These are phyloP conservation scores for Pseudopithomyces maydicus DNA, from an alignment of 2,329 filamentous ascomycete genomes.

Conservation along the genomic window DNA sequence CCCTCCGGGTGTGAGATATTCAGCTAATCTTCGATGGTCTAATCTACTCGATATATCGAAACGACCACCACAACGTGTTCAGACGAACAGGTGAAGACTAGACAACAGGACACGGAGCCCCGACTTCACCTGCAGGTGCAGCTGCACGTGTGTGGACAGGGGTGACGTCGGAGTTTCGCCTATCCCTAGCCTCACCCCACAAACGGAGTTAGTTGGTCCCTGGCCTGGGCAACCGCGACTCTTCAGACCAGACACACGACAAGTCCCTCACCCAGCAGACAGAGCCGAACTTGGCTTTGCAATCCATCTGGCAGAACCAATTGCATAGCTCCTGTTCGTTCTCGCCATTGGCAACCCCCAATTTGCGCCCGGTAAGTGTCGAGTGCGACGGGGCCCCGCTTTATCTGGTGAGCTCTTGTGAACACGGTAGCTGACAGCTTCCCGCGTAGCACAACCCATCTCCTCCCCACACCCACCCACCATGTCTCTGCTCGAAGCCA, in stretches of 20 bases:
- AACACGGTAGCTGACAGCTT: slow-evolving; percentile 36
- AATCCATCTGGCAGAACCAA: slow-evolving; percentile 3
- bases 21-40: too few species aligned
- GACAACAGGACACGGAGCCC: too few species aligned
- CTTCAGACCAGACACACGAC: slow-evolving; percentile 9
- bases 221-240: slow-evolving; percentile 15
- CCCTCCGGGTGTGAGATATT: too few species aligned
- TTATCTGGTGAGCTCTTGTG: slow-evolving; percentile 13
- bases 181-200: slow-evolving; percentile 17
- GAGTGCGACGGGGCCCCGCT: slow-evolving; percentile 12
- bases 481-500: slow-evolving; percentile 47
- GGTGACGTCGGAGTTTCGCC: slow-evolving; percentile 19
- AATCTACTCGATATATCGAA: too few species aligned
- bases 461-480: slow-evolving; percentile 10
- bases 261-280: not conserved
- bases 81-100: too few species aligned
- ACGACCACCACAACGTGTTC: too few species aligned
- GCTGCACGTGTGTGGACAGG: slow-evolving; percentile 7
- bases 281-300: not conserved
- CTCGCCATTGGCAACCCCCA: not conserved
- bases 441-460: slow-evolving; percentile 18
- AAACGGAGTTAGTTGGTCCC: slow-evolving; percentile 17
- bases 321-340: slow-evolving; percentile 3
- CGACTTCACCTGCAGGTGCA: too few species aligned
- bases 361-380: slow-evolving; percentile 4